Evolutionary conservation across 2,329 filamentous ascomycete genomes (phyloP), one percentile per base, ranked within the genome.

Genomic region (Trichoderma simmonsii): DNA sequence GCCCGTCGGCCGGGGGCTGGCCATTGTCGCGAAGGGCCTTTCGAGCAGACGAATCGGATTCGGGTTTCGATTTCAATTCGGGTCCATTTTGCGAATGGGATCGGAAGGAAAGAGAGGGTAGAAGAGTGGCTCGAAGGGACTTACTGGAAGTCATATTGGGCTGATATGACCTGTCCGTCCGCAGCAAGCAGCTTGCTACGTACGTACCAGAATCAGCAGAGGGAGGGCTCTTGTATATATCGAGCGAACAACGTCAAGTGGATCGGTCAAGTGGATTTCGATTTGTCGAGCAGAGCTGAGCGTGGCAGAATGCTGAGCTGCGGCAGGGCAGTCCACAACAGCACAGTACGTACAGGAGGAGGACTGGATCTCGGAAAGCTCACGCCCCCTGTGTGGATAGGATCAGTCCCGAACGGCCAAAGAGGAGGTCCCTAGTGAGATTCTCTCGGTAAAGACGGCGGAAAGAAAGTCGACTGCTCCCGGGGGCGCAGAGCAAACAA

Each of bases 81-180:
- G 71, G 39, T 28, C 67, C 62, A 57, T 74, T 75, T 59, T 79
- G 77, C 72, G 78, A 74, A 66, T 79, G 76, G 70, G 77, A 77
- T 70, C 77, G 73, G 77, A 77, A 59, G 76, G 60, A 83, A 79
- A 74, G 81, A 80, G 80, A 78, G 75, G 80, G 78, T 74, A 83
- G 77, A 69, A 80, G 76, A 72, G 79, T 78, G 68, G 80, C 79
- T 78, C 81, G 79, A 76, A 81, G 79, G 74, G 81, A 84, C 82
- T 84, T 85, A 82, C 81, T 82, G 77, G 83, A 83, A 79, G 83
- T 81, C 83, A 85, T 85, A 76, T 76, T 81, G 80, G 80, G 80
- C 77, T 70, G 79, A 78, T 72, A 77, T 77, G 76, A 78, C 75
- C 72, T 43, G 74, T 77, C 78, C 71, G 75, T 74, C 77, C 77